A percentile compares a stretch with the other conserved stretches of the same genome.
Evolutionary conservation across 2,329 filamentous ascomycete genomes (phyloP).

Genomic region (Pseudogymnoascus destructans): DNA sequence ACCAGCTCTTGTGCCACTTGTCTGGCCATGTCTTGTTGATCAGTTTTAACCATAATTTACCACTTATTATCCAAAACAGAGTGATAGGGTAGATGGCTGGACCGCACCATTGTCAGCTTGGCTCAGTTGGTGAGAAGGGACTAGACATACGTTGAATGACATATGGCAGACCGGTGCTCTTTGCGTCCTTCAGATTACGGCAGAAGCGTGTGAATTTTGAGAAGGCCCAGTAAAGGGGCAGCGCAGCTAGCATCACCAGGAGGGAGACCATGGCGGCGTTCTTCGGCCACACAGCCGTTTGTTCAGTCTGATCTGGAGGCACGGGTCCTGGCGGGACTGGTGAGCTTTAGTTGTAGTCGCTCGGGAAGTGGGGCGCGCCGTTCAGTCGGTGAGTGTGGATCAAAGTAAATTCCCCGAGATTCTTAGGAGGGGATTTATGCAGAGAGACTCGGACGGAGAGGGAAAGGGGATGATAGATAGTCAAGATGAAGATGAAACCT

Average conservation of each 20-base stretch:
- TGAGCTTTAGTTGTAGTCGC: not conserved
- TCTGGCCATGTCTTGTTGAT: conserved; percentile 39
- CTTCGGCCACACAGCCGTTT: not conserved
- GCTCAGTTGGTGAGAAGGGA: not conserved
- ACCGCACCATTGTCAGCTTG: conserved; percentile 11
- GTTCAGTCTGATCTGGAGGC: not conserved
- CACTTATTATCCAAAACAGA: conserved; percentile 41
- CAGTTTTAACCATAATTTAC: conserved; percentile 40
- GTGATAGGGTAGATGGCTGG: conserved; percentile 38
- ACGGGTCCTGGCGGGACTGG: not conserved
- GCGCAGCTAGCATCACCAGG: conserved; percentile 15
- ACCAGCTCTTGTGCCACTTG: conserved; percentile 42
- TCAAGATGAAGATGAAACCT: not conserved
- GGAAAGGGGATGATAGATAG: not conserved
- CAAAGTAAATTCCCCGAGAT: not conserved
- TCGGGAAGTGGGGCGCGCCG: conserved; percentile 3
- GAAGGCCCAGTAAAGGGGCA: conserved; percentile 18
- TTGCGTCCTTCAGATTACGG: conserved; percentile 37
- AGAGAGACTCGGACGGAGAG: not conserved
- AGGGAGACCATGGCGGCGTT: conserved; percentile 18
- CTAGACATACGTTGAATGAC: conserved; percentile 37
- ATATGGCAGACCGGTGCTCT: conserved; percentile 39
- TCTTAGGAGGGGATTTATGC: not conserved
- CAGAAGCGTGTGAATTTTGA: conserved; percentile 26
- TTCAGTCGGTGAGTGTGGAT: not conserved